Percentiles rank a stretch among this genome's conserved stretches.
Evolutionary conservation across 257 asterid genomes (phyloP).

Genomic region (Eucommia ulmoides): DNA sequence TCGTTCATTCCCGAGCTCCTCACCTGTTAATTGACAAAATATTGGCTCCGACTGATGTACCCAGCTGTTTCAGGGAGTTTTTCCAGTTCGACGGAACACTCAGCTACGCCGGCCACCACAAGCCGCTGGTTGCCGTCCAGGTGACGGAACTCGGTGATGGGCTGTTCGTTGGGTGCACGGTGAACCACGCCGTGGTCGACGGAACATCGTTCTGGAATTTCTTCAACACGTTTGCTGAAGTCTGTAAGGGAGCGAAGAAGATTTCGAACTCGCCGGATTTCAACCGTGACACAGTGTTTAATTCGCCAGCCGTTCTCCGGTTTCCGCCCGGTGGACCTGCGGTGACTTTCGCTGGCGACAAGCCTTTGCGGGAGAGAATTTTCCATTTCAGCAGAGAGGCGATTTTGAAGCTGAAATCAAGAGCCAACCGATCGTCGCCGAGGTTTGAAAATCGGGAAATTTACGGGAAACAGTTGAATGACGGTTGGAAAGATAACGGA

Average conservation of each 20-base stretch:
- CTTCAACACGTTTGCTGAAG: conserved; percentile 69
- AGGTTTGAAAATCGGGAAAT: conserved; percentile 18
- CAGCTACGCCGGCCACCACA: conserved; percentile 70
- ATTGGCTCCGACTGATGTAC: conserved; percentile 39
- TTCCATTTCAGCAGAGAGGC: conserved; percentile 75
- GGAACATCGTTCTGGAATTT: conserved; percentile 97
- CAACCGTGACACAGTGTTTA: conserved; percentile 49
- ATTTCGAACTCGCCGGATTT: conserved; percentile 44
- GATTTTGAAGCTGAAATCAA: conserved; percentile 35
- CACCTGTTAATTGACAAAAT: conserved; percentile 21
- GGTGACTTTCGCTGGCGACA: conserved; percentile 65
- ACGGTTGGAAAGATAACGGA: conserved; percentile 19
- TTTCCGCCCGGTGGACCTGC: conserved; percentile 73
- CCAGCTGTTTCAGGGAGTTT: conserved; percentile 38
- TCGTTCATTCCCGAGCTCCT: conserved; percentile 58
- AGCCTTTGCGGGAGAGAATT: conserved; percentile 62
- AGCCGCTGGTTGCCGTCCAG: conserved; percentile 59
- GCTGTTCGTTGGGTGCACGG: conserved; percentile 66
- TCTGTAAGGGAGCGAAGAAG: conserved; percentile 38
- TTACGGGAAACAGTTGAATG: conserved; percentile 29
- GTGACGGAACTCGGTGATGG: conserved; percentile 63
- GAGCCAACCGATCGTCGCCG: conserved; percentile 39
- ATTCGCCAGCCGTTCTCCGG: conserved; percentile 49
- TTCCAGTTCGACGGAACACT: conserved; percentile 61
- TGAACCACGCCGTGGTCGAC: conserved; percentile 84